Evolutionary conservation across 202 grass and related monocot genomes (phyloP), one percentile per base, ranked within the genome.

Genomic region (Schoenoplectus tabernaemontani): DNA sequence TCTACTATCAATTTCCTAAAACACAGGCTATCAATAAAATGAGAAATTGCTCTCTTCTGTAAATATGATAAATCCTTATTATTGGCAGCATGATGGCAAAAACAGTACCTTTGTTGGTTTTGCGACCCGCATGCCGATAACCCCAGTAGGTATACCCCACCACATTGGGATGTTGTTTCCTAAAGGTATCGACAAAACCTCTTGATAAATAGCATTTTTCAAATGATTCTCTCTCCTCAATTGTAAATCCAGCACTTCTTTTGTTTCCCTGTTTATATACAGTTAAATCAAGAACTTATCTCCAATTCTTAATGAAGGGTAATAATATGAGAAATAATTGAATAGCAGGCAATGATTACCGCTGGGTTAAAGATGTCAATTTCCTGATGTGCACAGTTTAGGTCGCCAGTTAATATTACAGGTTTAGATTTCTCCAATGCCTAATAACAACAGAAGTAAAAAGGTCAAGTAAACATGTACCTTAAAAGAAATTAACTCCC

Each of bases 141-240:
- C 95, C 95, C 95, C 95, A 97, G 67, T 97, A 94, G 70, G 86
- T 94, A 77, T 97, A 97, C 2, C 64, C 91, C 42, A 97, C 89
- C 5, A 81, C 91, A 81, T 83, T 78, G 2, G 95, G 95, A 86
- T 97, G 85, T 64, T 94, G 95, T 64, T 86, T 94, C 54, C 95
- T 87, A 69, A 92, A 97, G 1, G 91, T 97, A 82, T 97, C 91
- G 0, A 97, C 82, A 60, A 94, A 97, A 6, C 95, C 95, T 81
- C 85, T 97, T 53, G 84, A 92, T 79, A 97, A 74, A 82, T 93
- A 94, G 38, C 91, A 93, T 15, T 58, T 83, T 80, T 92, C 86
- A 1, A 97, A 97, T 56, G 91, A 97, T 86, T 94, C 81, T 72
- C 95, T 86, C 82, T 97, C 95, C 79, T 97, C 91, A 10, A 71